Percentiles rank a stretch among this genome's conserved stretches.
Evolutionary conservation across 306 rosid species (phyloP).

Genomic region (Pterocarpus macrocarpus): DNA sequence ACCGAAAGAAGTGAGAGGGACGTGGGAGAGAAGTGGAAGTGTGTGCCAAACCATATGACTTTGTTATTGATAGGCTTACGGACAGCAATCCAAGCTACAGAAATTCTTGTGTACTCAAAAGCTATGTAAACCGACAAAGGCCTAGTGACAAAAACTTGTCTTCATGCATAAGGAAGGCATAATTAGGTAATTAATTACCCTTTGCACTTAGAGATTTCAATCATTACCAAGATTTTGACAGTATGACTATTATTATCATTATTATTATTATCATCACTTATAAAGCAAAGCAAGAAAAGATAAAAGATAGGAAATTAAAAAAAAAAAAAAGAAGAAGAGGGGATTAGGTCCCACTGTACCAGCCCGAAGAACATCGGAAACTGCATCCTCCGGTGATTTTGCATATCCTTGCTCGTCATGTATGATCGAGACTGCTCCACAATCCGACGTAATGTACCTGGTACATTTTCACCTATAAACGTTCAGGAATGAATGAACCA

Average conservation of each 20-base stretch:
- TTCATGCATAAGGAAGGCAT: not conserved
- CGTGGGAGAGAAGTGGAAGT: too few relatives aligned
- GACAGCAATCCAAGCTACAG: not conserved
- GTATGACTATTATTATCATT: not conserved
- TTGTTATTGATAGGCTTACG: not conserved
- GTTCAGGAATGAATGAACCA: not conserved
- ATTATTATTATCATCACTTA: too few relatives aligned
- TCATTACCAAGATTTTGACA: not conserved
- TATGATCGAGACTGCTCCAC: conserved; percentile 81
- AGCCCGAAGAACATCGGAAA: conserved; percentile 79
- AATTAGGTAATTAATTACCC: not conserved
- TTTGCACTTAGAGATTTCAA: not conserved
- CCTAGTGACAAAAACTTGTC: conserved; percentile 28
- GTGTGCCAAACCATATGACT: conserved; percentile 38
- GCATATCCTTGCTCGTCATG: conserved; percentile 63
- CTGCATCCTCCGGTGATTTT: conserved; percentile 81
- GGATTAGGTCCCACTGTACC: conserved; percentile 53
- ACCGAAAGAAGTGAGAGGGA: not conserved
- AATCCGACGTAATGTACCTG: conserved; percentile 90
- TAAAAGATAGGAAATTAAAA: not conserved
- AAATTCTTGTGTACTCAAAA: too few relatives aligned
- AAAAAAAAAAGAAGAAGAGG: not conserved
- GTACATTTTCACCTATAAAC: conserved; percentile 3
- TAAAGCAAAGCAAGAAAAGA: conserved; percentile 6
- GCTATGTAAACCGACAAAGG: conserved; percentile 40